Evolutionary conservation across 441 rosid genomes (phyloP).

Genomic region (Hypseocharis bilobata): DNA sequence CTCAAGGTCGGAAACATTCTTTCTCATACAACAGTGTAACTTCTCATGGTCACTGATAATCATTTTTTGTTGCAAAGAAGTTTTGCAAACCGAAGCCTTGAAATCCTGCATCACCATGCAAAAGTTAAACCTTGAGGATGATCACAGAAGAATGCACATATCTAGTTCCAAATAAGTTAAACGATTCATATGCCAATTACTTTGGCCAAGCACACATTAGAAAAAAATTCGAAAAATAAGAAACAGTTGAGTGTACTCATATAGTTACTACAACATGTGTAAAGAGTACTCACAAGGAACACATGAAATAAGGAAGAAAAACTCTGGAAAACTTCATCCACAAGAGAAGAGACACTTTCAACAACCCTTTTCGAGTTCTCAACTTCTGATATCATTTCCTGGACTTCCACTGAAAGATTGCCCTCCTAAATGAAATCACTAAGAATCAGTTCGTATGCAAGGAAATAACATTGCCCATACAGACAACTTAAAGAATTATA

Average conservation of each 20-base stretch:
- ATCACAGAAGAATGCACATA: background rate
- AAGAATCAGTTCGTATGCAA: conserved; percentile 20
- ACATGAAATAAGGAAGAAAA: conserved; percentile 33
- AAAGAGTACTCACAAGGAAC: conserved; percentile 47
- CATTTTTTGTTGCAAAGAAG: conserved; percentile 41
- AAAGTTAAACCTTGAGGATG: conserved; percentile 12
- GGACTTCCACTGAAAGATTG: conserved; percentile 42
- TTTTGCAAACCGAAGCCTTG: conserved; percentile 36
- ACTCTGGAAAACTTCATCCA: conserved; percentile 55
- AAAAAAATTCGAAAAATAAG: background rate
- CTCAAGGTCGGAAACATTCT: conserved; percentile 48
- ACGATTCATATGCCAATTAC: background rate
- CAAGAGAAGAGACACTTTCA: conserved; percentile 36
- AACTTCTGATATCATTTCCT: conserved; percentile 49
- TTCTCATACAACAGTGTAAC: conserved; percentile 30
- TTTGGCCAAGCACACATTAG: background rate
- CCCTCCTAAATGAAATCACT: conserved; percentile 29
- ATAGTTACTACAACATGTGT: conserved; percentile 8
- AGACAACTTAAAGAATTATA: conserved; percentile 8
- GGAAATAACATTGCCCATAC: conserved; percentile 8
- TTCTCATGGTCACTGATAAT: conserved; percentile 34
- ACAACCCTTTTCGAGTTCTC: conserved; percentile 37
- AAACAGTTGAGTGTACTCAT: background rate
- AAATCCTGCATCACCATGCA: conserved; percentile 44
- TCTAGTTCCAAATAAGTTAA: background rate